phyloP scores from a whole-genome alignment of 2,329 filamentous ascomycete species.

The Grosmannia clavigera region DNA sequence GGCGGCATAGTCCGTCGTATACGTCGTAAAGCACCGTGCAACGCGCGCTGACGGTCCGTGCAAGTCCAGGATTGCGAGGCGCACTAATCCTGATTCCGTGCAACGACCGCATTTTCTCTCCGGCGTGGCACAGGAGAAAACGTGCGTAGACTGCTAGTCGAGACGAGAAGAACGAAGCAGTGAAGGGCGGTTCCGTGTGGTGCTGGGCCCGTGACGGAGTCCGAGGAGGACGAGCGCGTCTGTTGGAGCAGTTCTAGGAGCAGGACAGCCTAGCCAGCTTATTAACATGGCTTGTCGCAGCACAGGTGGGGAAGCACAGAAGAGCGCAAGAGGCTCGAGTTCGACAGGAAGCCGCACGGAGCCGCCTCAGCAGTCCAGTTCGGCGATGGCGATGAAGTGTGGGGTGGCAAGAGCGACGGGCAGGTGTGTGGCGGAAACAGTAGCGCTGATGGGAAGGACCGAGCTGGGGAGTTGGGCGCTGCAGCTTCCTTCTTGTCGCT shows the following conservation, averaged over 20 bases:
- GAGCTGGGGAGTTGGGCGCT: background rate
- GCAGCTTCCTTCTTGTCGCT: conserved; percentile 6
- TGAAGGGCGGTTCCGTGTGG: background rate
- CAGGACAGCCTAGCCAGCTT: too few relatives aligned
- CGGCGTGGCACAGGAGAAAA: background rate
- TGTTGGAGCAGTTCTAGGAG: too few relatives aligned
- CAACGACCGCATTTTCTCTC: background rate
- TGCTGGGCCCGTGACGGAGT: too few relatives aligned
- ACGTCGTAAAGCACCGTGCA: background rate
- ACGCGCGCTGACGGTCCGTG: background rate
- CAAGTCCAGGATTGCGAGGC: background rate
- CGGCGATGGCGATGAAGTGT: background rate
- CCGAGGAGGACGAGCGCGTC: too few relatives aligned
- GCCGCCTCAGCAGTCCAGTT: background rate
- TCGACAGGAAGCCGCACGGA: background rate
- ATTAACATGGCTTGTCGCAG: too few relatives aligned
- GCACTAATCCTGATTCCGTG: background rate
- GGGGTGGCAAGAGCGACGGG: background rate
- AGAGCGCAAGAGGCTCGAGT: background rate
- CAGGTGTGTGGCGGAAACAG: background rate
- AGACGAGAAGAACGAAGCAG: background rate
- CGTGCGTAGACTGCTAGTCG: background rate
- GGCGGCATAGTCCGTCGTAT: background rate
- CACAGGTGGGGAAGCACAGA: background rate
- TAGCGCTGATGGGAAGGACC: background rate